Percentiles rank a stretch among this genome's conserved stretches.
These are phyloP conservation scores for Leptodontidium sp. DNA, from an alignment of 2,329 filamentous ascomycete species.

Conservation along the genomic window DNA sequence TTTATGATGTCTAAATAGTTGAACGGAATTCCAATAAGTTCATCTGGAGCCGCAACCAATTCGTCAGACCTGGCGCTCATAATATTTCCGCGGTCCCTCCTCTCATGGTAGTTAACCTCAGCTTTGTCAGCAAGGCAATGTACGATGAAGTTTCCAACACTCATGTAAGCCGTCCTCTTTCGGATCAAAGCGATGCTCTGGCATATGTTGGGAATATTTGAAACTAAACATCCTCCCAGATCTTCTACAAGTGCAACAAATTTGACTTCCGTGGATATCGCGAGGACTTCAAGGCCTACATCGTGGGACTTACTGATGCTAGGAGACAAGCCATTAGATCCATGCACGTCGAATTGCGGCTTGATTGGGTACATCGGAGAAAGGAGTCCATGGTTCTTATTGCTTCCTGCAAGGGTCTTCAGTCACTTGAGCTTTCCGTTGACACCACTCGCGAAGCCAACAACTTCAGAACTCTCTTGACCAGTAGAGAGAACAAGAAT, in stretches of 20 bases:
- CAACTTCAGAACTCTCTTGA: not conserved
- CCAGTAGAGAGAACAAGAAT: not conserved
- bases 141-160: conserved; percentile 31
- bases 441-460: no score
- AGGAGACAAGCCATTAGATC: conserved; percentile 24
- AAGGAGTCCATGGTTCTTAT: conserved; percentile 13
- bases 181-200: not conserved
- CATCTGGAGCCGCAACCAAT: conserved; percentile 25
- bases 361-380: not conserved
- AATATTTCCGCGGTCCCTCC: conserved; percentile 3
- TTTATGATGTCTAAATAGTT: not conserved
- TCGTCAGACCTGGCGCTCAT: not conserved
- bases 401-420: conserved; percentile 17
- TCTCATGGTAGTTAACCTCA: conserved; percentile 29
- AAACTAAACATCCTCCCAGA: not conserved
- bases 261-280: conserved; percentile 23
- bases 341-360: not conserved
- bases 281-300: conserved; percentile 17
- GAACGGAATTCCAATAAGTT: conserved; percentile 32
- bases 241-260: conserved; percentile 34
- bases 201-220: not conserved
- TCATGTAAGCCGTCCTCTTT: conserved; percentile 15
- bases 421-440: not conserved
- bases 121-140: conserved; percentile 27
- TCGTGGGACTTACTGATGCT: conserved; percentile 33